These are phyloP conservation scores for Canariomyces notabilis DNA, from an alignment of 2,329 filamentous ascomycete genomes.

Conservation along the genomic window DNA sequence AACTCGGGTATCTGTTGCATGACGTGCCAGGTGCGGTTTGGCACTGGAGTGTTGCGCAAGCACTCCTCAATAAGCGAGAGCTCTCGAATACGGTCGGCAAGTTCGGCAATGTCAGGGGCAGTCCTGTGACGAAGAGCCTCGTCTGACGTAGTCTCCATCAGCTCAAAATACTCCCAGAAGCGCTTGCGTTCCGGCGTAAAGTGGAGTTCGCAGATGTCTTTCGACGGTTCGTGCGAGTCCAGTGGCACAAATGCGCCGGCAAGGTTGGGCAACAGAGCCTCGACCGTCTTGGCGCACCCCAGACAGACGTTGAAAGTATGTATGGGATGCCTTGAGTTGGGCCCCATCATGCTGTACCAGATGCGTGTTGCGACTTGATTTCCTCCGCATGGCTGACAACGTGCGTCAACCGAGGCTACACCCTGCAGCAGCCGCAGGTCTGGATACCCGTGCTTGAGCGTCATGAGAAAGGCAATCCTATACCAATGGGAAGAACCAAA, in stretches of 20 bases:
- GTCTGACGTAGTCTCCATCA: conserved; percentile 54
- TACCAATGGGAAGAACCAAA: conserved; percentile 77
- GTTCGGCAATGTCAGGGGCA: conserved; percentile 52
- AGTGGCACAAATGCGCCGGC: conserved; percentile 58
- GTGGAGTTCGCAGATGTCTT: conserved; percentile 64
- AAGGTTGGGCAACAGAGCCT: conserved; percentile 68
- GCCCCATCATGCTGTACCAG: conserved; percentile 74
- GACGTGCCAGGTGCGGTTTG: conserved; percentile 68
- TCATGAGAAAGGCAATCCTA: conserved; percentile 77
- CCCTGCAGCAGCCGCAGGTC: conserved; percentile 66
- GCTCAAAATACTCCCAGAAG: conserved; percentile 57
- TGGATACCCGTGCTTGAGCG: conserved; percentile 60
- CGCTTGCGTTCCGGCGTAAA: conserved; percentile 47
- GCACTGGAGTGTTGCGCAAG: conserved; percentile 54
- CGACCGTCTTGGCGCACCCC: conserved; percentile 66
- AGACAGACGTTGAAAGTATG: conserved; percentile 71
- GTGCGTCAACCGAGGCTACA: conserved; percentile 58
- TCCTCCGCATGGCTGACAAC: conserved; percentile 54
- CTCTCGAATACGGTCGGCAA: conserved; percentile 60
- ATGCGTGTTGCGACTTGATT: conserved; percentile 49
- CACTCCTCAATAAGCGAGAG: conserved; percentile 59
- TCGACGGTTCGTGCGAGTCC: conserved; percentile 41
- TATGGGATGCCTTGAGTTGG: conserved; percentile 57
- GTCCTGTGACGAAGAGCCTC: conserved; percentile 40
- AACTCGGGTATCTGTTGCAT: conserved; percentile 72